A percentile compares a stretch with the other conserved stretches of the same genome.
phyloP scores from a whole-genome alignment of 345 rosid genomes.

The Laguncularia racemosa region DNA sequence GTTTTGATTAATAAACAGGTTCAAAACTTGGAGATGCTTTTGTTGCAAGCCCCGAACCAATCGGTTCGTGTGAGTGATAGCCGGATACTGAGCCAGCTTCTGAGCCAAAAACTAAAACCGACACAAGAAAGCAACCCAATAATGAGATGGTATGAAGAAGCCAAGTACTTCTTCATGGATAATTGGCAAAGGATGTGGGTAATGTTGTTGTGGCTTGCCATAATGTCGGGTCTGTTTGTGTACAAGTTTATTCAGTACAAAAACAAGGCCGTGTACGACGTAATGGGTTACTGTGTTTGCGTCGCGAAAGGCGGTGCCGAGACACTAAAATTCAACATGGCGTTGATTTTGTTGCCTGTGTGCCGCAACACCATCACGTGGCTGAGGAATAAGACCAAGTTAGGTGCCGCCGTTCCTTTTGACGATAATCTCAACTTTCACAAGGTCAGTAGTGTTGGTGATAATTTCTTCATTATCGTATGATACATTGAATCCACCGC shows the following conservation, averaged over 20 bases:
- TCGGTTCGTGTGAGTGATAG: conserved; percentile 63
- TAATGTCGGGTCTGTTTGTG: conserved; percentile 49
- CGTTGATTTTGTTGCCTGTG: conserved; percentile 65
- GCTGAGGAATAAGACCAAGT: conserved; percentile 81
- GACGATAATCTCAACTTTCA: conserved; percentile 87
- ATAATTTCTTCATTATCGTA: no score
- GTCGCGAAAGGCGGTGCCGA: conserved; percentile 88
- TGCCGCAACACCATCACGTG: conserved; percentile 88
- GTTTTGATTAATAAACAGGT: conserved; percentile 26
- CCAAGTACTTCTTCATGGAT: conserved; percentile 62
- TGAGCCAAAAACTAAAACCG: conserved; percentile 81
- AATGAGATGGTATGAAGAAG: conserved; percentile 26
- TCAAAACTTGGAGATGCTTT: conserved; percentile 56
- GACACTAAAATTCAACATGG: conserved; percentile 86
- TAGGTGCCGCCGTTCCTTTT: conserved; percentile 64
- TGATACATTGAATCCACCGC: conserved; percentile 2
- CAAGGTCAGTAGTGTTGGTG: conserved; percentile 36
- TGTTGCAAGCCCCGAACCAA: conserved; percentile 75
- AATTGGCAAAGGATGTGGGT: conserved; percentile 87
- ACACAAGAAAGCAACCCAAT: conserved; percentile 52
- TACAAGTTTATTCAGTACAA: conserved; percentile 66
- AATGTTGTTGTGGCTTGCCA: conserved; percentile 64
- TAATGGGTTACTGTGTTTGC: conserved; percentile 89
- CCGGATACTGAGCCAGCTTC: conserved; percentile 56
- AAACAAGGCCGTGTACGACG: conserved; percentile 36